These are phyloP conservation scores for Mycena indigotica DNA, from an alignment of 768 basidiomycete genomes.

Conservation along the genomic window DNA sequence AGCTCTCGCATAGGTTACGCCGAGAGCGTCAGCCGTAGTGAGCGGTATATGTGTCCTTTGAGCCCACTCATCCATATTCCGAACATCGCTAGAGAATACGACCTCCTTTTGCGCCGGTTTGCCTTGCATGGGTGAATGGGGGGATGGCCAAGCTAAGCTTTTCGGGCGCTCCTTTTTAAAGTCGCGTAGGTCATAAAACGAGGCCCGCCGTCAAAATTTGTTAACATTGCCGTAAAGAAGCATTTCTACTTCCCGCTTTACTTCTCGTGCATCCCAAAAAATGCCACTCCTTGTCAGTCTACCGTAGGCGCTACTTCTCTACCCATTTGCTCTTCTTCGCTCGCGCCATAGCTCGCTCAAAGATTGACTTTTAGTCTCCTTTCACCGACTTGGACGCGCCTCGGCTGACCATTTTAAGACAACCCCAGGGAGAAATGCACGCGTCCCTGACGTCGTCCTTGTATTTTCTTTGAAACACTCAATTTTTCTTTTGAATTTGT, in stretches of 20 bases:
- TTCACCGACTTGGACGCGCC: too few relatives aligned
- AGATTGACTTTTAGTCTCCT: too few relatives aligned
- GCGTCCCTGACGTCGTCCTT: neutral
- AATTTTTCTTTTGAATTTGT: too few relatives aligned
- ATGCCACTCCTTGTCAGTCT: neutral
- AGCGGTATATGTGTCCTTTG: constrained; percentile 76
- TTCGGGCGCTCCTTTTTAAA: neutral
- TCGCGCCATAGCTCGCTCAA: neutral
- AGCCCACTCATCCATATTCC: constrained; percentile 84
- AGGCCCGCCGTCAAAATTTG: constrained; percentile 13
- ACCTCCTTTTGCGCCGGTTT: constrained; percentile 52
- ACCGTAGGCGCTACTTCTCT: neutral
- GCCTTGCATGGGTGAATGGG: constrained; percentile 28
- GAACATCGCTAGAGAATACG: constrained; percentile 78
- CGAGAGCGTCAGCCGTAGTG: constrained; percentile 80
- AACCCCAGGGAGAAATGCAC: neutral
- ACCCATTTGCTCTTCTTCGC: neutral
- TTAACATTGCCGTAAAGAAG: too few relatives aligned
- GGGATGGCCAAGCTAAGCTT: neutral
- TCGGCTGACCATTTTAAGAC: too few relatives aligned
- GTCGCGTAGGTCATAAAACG: constrained; percentile 26
- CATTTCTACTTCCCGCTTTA: neutral
- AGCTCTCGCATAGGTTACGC: constrained; percentile 77
- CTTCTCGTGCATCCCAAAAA: too few relatives aligned
- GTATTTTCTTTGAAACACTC: neutral